Conservation (phyloP, 2,329 filamentous ascomycete genomes). For the Xylariaceae sp. region DNA sequence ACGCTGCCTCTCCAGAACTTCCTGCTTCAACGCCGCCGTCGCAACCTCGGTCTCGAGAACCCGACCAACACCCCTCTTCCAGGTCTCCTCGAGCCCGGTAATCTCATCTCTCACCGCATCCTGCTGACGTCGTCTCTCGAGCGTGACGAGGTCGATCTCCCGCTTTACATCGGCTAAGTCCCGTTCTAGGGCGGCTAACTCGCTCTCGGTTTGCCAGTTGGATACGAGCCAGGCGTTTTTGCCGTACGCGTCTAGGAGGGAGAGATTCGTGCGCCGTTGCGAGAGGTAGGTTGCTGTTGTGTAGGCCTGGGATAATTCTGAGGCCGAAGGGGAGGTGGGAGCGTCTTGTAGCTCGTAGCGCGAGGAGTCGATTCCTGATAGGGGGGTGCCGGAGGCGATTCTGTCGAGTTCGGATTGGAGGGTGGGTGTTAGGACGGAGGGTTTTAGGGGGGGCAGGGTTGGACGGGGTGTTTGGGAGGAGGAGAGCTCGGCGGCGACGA, state of each 20-base stretch:
- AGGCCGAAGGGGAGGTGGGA: constrained; percentile 35
- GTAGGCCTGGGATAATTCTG: constrained; percentile 50
- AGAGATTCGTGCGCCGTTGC: constrained; percentile 52
- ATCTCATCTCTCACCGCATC: constrained; percentile 69
- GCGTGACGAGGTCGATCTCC: constrained; percentile 68
- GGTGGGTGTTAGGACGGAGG: constrained; percentile 57
- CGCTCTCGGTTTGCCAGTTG: constrained; percentile 73
- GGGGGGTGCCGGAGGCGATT: constrained; percentile 51
- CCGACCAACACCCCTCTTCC: constrained; percentile 71
- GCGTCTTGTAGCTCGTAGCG: constrained; percentile 76
- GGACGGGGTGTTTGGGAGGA: constrained; percentile 37
- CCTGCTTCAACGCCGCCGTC: constrained; percentile 62
- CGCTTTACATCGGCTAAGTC: constrained; percentile 65
- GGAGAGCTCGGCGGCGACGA: constrained; percentile 63
- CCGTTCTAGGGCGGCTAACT: constrained; percentile 63
- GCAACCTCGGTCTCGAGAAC: constrained; percentile 85
- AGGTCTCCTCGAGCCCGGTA: constrained; percentile 65
- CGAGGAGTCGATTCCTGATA: constrained; percentile 64
- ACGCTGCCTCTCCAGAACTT: constrained; percentile 61
- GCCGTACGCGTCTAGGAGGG: constrained; percentile 72
- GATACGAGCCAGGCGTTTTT: constrained; percentile 83
- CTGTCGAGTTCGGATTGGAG: constrained; percentile 64
- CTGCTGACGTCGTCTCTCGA: constrained; percentile 64
- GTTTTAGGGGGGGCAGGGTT: constrained; percentile 45
- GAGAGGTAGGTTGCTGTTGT: constrained; percentile 48